Conservation (phyloP, 176 grass and related monocot species). For the Tuctoria greenei region DNA sequence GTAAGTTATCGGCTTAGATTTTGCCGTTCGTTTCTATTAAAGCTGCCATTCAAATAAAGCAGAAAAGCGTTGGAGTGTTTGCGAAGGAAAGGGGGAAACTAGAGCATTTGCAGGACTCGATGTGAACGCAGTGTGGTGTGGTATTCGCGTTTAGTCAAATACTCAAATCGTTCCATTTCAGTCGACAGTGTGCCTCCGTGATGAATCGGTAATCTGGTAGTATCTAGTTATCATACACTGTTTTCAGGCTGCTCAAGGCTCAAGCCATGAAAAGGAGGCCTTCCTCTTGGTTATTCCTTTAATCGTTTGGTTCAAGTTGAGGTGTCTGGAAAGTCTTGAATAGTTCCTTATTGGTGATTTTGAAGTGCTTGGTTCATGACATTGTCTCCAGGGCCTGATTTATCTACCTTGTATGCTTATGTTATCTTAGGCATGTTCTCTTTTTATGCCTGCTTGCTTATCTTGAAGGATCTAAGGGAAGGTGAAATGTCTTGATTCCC, state of each 20-base stretch:
- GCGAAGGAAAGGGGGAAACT: neutral
- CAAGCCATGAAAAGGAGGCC: neutral
- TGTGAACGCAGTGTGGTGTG: neutral
- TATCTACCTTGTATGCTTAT: neutral
- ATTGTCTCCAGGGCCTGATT: neutral
- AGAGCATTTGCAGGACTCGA: neutral
- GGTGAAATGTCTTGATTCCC: neutral
- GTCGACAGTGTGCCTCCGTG: neutral
- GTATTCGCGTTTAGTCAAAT: neutral
- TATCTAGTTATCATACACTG: neutral
- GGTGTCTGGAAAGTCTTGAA: too few species aligned
- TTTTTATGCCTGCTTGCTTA: neutral
- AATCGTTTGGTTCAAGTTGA: too few species aligned
- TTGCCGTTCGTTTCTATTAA: neutral
- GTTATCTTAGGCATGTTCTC: neutral
- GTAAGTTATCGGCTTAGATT: neutral
- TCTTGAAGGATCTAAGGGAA: neutral
- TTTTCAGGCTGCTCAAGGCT: neutral
- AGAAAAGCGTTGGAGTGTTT: neutral
- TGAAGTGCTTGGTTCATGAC: neutral
- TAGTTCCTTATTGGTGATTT: neutral
- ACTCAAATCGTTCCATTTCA: neutral
- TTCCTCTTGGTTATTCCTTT: neutral
- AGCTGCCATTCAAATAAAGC: neutral
- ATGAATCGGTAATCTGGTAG: neutral